Evolutionary conservation across 805 yeast species (phyloP).

Genomic region (Candida methanosorbosa): DNA sequence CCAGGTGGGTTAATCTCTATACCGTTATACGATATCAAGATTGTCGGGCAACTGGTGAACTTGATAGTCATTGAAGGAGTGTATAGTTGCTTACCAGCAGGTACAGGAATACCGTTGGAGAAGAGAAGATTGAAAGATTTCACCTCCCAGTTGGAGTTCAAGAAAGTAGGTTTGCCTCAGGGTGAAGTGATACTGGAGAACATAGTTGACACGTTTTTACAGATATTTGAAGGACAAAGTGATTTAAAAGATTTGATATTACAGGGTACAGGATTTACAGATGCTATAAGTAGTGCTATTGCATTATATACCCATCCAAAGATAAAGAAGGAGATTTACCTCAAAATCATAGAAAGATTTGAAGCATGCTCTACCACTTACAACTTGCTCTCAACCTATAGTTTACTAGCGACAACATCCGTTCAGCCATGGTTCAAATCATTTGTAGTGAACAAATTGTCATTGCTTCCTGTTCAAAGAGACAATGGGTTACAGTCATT

Average conservation of each 20-base stretch:
- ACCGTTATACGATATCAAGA: conserved; percentile 79
- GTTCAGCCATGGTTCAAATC: conserved; percentile 34
- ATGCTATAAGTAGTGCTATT: conserved; percentile 41
- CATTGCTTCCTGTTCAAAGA: conserved; percentile 46
- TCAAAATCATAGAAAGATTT: conserved; percentile 15
- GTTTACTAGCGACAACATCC: conserved; percentile 44
- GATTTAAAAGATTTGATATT: conserved; percentile 46
- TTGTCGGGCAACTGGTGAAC: conserved; percentile 56
- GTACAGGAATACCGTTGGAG: conserved; percentile 57
- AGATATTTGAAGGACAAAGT: conserved; percentile 30
- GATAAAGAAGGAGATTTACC: conserved; percentile 4
- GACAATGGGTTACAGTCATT: conserved; percentile 59
- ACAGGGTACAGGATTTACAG: conserved; percentile 63
- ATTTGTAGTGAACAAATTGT: conserved; percentile 41
- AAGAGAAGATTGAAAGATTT: conserved; percentile 49
- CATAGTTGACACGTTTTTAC: conserved; percentile 22
- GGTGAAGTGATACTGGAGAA: conserved; percentile 11
- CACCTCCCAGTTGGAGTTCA: conserved; percentile 15
- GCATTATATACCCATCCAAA: conserved; percentile 26
- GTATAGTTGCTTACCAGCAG: conserved; percentile 48
- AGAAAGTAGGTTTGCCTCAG: conserved; percentile 10
- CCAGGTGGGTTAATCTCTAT: conserved; percentile 44
- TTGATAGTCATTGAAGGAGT: conserved; percentile 64
- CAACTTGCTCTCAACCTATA: conserved; percentile 52
- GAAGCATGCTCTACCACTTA: conserved; percentile 54